Evolutionary conservation across 169 alveolate species (phyloP).

Genomic region (Plasmodium sp.): DNA sequence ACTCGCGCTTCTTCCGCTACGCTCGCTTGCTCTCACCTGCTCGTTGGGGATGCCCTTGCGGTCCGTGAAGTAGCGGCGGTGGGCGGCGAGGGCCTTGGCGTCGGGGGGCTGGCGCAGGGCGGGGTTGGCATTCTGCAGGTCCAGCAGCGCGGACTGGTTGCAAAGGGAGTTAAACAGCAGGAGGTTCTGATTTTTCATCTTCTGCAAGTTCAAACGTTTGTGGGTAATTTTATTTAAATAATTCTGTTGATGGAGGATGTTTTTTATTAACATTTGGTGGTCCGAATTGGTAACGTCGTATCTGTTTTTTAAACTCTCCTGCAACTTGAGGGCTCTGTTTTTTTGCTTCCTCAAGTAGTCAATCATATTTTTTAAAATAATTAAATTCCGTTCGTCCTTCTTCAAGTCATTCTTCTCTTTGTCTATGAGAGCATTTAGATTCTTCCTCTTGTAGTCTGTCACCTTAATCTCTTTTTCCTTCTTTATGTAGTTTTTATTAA

Average conservation of each 20-base stretch:
- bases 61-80: slow-evolving; percentile 20
- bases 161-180: slow-evolving; percentile 20
- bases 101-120: neutral
- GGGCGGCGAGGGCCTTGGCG: neutral
- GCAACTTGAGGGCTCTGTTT: slow-evolving; percentile 36
- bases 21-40: neutral
- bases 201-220: slow-evolving; percentile 44
- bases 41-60: slow-evolving; percentile 67
- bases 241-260: slow-evolving; percentile 63
- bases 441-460: slow-evolving; percentile 31
- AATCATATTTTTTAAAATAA: slow-evolving; percentile 66
- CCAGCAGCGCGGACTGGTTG: slow-evolving; percentile 37
- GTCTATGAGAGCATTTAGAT: slow-evolving; percentile 5
- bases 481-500: slow-evolving; percentile 29
- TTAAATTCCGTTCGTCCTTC: slow-evolving; percentile 59
- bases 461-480: slow-evolving; percentile 47
- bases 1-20: neutral
- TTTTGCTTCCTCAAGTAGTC: slow-evolving; percentile 49
- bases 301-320: slow-evolving; percentile 56
- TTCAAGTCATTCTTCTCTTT: slow-evolving; percentile 54
- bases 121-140: slow-evolving; percentile 15
- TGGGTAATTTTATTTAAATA: slow-evolving; percentile 32
- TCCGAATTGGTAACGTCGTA: slow-evolving; percentile 56
- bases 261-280: slow-evolving; percentile 43
- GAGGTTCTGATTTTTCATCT: slow-evolving; percentile 40